Evolutionary conservation across 345 rosid genomes (phyloP).

Genomic region (Abelmoschus esculentus): DNA sequence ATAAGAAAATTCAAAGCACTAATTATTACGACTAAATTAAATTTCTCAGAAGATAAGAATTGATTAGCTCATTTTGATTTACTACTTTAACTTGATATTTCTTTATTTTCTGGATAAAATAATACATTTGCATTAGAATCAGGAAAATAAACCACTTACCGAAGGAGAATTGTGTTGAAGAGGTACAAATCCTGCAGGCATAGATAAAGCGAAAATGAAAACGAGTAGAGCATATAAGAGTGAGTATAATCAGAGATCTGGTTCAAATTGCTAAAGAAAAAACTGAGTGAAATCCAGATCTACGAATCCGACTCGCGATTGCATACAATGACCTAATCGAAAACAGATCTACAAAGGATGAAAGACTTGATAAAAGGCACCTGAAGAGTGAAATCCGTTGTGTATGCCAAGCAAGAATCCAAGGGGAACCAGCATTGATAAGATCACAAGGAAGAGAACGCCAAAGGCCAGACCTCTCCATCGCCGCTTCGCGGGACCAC

Average conservation of each 20-base stretch:
- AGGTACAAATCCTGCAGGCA: slow-evolving; percentile 41
- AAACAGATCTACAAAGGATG: background rate
- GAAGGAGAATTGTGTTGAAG: slow-evolving; percentile 35
- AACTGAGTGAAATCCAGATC: slow-evolving; percentile 6
- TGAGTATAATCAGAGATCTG: slow-evolving; percentile 8
- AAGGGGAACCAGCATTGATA: slow-evolving; percentile 94
- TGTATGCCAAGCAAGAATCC: slow-evolving; percentile 79
- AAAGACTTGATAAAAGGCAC: slow-evolving; percentile 18
- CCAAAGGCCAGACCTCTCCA: slow-evolving; percentile 68
- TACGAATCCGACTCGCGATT: slow-evolving; percentile 1
- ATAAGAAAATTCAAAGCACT: slow-evolving; percentile 7
- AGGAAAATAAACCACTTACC: slow-evolving; percentile 33
- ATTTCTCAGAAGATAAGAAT: background rate
- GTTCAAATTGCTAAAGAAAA: background rate
- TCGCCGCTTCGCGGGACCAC: slow-evolving; percentile 56
- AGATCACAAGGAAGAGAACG: slow-evolving; percentile 72
- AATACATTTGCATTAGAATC: background rate
- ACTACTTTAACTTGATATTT: background rate
- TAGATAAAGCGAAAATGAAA: too few relatives aligned
- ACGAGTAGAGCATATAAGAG: background rate
- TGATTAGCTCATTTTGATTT: background rate
- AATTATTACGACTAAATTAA: background rate
- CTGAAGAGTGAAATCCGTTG: slow-evolving; percentile 70
- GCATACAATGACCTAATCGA: slow-evolving; percentile 1
- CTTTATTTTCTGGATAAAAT: background rate